Evolutionary conservation across 2,329 filamentous ascomycete genomes (phyloP).

Genomic region (Raffaelea albimanens): DNA sequence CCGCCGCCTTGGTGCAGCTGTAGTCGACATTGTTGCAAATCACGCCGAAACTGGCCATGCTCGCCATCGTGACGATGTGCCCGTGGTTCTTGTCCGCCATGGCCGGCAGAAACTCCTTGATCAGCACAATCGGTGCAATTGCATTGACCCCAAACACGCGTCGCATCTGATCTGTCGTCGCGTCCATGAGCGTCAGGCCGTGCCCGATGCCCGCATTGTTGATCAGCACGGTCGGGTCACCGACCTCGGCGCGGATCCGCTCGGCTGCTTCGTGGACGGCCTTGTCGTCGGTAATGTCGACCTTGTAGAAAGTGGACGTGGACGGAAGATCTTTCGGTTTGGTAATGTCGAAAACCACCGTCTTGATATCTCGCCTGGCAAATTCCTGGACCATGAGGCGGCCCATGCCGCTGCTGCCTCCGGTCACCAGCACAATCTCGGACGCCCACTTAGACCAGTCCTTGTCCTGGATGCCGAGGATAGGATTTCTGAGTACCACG

Average conservation of each 20-base stretch:
- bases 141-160: slow-evolving; percentile 66
- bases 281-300: slow-evolving; percentile 55
- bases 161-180: slow-evolving; percentile 40
- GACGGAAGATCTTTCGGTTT: slow-evolving; percentile 20
- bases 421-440: slow-evolving; percentile 60
- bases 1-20: slow-evolving; percentile 54
- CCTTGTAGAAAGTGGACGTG: slow-evolving; percentile 58
- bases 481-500: not conserved
- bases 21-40: slow-evolving; percentile 47
- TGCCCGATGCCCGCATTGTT: slow-evolving; percentile 61
- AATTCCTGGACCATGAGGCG: slow-evolving; percentile 54
- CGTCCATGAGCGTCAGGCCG: slow-evolving; percentile 51
- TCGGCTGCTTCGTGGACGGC: slow-evolving; percentile 42
- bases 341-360: slow-evolving; percentile 62
- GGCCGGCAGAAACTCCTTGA: slow-evolving; percentile 54
- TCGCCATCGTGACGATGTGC: slow-evolving; percentile 63
- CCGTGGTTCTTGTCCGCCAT: slow-evolving; percentile 59
- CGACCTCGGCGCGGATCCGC: slow-evolving; percentile 44
- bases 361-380: slow-evolving; percentile 54
- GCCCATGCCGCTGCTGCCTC: slow-evolving; percentile 67
- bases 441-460: slow-evolving; percentile 6
- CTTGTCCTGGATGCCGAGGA: not conserved
- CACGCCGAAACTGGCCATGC: slow-evolving; percentile 49
- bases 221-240: slow-evolving; percentile 59
- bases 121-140: slow-evolving; percentile 45